Evolutionary conservation across 495 filamentous ascomycete species (phyloP).

Genomic region (Aspergillus affinis): DNA sequence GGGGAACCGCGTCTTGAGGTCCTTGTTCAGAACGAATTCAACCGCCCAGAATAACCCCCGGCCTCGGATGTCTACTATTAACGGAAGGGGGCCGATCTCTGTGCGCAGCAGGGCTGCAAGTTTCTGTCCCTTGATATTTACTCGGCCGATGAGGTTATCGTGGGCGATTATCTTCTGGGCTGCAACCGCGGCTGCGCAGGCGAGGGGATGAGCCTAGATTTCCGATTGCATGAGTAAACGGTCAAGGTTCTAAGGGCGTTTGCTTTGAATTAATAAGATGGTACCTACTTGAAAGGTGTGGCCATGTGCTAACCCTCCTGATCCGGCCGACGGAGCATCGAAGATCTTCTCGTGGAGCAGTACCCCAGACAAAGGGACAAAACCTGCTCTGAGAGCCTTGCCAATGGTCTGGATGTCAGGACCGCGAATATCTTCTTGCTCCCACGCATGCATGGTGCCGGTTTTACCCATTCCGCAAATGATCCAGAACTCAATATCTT

Average conservation of each 20-base stretch:
- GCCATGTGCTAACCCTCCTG: constrained; percentile 53
- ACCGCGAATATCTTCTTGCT: constrained; percentile 34
- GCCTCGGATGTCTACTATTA: constrained; percentile 66
- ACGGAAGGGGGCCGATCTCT: constrained; percentile 46
- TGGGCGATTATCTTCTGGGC: constrained; percentile 59
- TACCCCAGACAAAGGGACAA: constrained; percentile 37
- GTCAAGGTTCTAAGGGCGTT: neutral
- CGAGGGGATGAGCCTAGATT: constrained; percentile 57
- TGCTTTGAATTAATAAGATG: neutral
- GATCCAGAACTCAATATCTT: constrained; percentile 11
- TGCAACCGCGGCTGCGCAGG: constrained; percentile 59
- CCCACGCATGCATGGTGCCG: constrained; percentile 42
- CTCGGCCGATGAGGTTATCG: constrained; percentile 55
- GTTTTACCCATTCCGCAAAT: constrained; percentile 44
- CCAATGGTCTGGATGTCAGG: constrained; percentile 45
- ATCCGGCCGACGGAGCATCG: constrained; percentile 20
- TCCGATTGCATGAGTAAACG: constrained; percentile 40
- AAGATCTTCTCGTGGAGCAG: constrained; percentile 34
- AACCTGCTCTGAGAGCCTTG: constrained; percentile 44
- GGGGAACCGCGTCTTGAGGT: constrained; percentile 46
- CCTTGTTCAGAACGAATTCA: constrained; percentile 56
- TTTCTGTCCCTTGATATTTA: constrained; percentile 47
- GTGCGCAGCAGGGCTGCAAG: constrained; percentile 47
- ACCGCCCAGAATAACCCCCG: constrained; percentile 63
- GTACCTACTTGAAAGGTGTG: constrained; percentile 55